phyloP scores from a whole-genome alignment of 1,284 basidiomycete genomes.

The Pascua sp. region DNA sequence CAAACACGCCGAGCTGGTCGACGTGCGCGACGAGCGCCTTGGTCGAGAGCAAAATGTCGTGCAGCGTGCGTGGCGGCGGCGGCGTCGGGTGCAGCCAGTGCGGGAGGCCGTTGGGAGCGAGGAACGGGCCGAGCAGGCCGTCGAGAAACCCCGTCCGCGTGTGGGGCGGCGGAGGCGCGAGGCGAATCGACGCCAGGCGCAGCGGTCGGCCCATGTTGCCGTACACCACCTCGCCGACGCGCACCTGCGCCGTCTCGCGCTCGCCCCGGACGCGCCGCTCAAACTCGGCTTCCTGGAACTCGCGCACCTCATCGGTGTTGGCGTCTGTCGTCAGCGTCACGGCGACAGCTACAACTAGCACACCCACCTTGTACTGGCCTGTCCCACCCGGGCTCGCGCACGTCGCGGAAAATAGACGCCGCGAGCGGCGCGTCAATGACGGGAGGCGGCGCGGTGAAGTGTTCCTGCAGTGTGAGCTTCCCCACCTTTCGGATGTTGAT shows the following conservation, averaged over 20 bases:
- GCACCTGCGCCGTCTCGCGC: constrained; percentile 67
- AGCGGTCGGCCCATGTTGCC: constrained; percentile 61
- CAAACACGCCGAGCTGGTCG: constrained; percentile 69
- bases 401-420: constrained; percentile 14
- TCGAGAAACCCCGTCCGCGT: constrained; percentile 77
- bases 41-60: constrained; percentile 65
- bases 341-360: neutral
- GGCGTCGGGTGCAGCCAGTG: constrained; percentile 41
- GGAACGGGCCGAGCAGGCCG: constrained; percentile 68
- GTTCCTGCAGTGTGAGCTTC: constrained; percentile 11
- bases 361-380: constrained; percentile 7
- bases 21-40: constrained; percentile 64
- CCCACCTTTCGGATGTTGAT: too few species aligned
- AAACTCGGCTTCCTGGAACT: constrained; percentile 68
- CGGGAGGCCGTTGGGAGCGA: constrained; percentile 41
- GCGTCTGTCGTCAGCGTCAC: constrained; percentile 6
- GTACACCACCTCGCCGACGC: constrained; percentile 70
- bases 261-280: constrained; percentile 66
- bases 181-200: constrained; percentile 68
- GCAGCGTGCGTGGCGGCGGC: constrained; percentile 54
- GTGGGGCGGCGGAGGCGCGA: constrained; percentile 65
- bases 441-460: constrained; percentile 10
- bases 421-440: constrained; percentile 13
- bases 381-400: constrained; percentile 14
- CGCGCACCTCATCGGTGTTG: constrained; percentile 55